Evolutionary conservation across 2,329 filamentous ascomycete genomes (phyloP).

Genomic region (Furcasterigmium sp.): DNA sequence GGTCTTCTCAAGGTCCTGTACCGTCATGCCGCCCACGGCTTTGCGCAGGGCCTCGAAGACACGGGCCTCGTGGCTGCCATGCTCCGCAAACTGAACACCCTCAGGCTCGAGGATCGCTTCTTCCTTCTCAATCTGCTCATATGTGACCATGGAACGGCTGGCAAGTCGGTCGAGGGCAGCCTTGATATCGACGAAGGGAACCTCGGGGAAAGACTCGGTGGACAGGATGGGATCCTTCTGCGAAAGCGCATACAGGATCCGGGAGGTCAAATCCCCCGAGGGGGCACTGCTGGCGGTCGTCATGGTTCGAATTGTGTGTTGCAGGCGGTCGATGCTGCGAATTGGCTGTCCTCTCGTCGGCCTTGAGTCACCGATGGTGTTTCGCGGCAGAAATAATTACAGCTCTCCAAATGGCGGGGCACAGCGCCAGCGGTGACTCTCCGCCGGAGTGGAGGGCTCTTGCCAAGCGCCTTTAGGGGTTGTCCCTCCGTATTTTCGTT

Average conservation of each 20-base stretch:
- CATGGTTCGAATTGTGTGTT: constrained; percentile 27
- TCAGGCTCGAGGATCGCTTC: constrained; percentile 71
- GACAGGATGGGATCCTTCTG: constrained; percentile 62
- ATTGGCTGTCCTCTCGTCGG: neutral
- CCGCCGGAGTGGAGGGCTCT: too few relatives aligned
- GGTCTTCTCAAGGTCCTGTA: constrained; percentile 63
- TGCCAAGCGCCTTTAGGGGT: neutral
- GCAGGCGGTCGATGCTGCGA: neutral
- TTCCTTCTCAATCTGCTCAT: constrained; percentile 77
- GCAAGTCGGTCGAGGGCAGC: constrained; percentile 80
- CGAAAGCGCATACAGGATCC: constrained; percentile 62
- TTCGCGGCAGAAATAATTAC: constrained; percentile 5
- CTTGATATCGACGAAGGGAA: constrained; percentile 68
- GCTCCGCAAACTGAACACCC: constrained; percentile 63
- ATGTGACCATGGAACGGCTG: constrained; percentile 81
- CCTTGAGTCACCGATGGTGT: constrained; percentile 3
- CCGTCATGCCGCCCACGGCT: constrained; percentile 74
- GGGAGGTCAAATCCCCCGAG: constrained; percentile 53
- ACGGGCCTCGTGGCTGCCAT: constrained; percentile 77
- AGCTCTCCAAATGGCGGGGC: constrained; percentile 3
- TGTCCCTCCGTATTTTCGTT: constrained; percentile 3
- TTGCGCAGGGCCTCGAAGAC: constrained; percentile 71
- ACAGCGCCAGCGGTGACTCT: neutral
- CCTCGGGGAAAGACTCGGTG: constrained; percentile 61
- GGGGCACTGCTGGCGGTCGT: constrained; percentile 29